These are phyloP conservation scores for Aspergillus sclerotioniger DNA, from an alignment of 495 filamentous ascomycete genomes.

Conservation along the genomic window DNA sequence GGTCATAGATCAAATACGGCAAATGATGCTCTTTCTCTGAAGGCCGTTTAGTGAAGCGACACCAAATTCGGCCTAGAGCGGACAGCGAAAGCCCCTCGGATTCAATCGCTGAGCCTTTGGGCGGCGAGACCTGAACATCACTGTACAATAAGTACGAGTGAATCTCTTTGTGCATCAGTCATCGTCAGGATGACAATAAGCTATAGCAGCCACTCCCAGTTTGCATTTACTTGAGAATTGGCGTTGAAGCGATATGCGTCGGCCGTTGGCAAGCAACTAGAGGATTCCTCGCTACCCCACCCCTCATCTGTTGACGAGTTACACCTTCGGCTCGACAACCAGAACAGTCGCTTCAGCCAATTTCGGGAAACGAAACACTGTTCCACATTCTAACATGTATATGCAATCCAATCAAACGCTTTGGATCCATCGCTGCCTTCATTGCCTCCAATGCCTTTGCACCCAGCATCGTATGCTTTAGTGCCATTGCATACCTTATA, in stretches of 20 bases:
- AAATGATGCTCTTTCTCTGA: no score
- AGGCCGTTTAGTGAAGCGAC: no score
- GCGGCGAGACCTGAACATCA: no score
- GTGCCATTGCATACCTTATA: background rate
- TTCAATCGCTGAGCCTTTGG: no score
- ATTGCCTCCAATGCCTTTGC: background rate
- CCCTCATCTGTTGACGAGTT: background rate
- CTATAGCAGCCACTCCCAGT: background rate
- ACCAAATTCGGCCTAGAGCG: no score
- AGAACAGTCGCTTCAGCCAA: background rate
- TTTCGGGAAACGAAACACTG: conserved; percentile 1
- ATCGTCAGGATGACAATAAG: background rate
- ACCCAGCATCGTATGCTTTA: background rate
- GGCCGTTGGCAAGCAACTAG: background rate
- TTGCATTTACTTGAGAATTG: background rate
- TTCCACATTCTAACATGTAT: background rate
- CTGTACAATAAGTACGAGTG: no score
- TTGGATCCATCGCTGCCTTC: background rate
- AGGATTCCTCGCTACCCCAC: background rate
- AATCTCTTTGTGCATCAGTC: no score
- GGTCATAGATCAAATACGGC: no score
- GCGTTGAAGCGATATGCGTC: background rate
- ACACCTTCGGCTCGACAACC: background rate
- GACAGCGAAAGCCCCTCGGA: no score
- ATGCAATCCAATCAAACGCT: background rate